A percentile compares a stretch with the other conserved stretches of the same genome.
Conservation (phyloP, 768 basidiomycete species). For the Myochromella boudieri region DNA sequence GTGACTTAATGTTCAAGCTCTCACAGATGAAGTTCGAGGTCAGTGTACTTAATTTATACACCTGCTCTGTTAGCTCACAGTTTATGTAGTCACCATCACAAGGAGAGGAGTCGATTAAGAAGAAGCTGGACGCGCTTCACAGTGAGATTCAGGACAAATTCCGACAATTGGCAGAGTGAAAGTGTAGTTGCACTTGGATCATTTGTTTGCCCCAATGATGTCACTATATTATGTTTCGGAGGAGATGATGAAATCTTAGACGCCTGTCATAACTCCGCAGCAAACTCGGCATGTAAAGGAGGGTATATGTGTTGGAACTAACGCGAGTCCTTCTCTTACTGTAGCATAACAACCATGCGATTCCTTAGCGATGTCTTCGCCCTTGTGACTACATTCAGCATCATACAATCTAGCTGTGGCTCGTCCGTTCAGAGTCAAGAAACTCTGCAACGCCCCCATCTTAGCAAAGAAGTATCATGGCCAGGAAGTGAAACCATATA, state of each 20-base stretch:
- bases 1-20: conserved; percentile 94
- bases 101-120: conserved; percentile 80
- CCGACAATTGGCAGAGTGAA: conserved; percentile 78
- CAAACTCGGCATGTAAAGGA: too few relatives aligned
- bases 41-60: conserved; percentile 20
- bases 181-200: not conserved
- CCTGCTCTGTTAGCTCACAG: conserved; percentile 5
- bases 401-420: too few relatives aligned
- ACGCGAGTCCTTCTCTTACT: too few relatives aligned
- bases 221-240: not conserved
- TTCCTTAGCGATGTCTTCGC: too few relatives aligned
- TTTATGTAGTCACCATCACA: conserved; percentile 78
- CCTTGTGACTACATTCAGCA: too few relatives aligned
- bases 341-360: too few relatives aligned
- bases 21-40: conserved; percentile 99
- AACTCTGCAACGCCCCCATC: too few relatives aligned
- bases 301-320: too few relatives aligned
- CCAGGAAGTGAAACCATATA: conserved; percentile 14
- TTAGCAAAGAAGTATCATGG: too few relatives aligned
- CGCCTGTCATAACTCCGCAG: conserved; percentile 1
- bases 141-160: conserved; percentile 92
- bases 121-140: conserved; percentile 80
- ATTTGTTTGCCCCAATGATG: not conserved
- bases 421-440: too few relatives aligned
- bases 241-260: not conserved